These are phyloP conservation scores for Hymenoscyphus infarciens DNA, from an alignment of 2,329 filamentous ascomycete genomes.

Conservation along the genomic window DNA sequence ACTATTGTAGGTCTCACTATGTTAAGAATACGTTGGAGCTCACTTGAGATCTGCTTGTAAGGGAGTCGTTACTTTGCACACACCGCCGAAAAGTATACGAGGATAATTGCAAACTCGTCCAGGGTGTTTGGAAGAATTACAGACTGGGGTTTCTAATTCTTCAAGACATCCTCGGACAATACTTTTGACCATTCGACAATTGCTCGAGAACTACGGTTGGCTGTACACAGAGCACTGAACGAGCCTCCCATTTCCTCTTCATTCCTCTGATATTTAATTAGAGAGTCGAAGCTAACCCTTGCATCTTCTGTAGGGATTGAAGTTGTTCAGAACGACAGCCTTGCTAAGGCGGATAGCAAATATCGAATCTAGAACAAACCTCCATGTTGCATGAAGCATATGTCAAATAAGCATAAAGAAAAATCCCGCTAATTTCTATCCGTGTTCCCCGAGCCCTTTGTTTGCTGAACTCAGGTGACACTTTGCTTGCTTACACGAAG, in stretches of 20 bases:
- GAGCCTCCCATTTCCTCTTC: neutral
- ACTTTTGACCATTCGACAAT: too few species aligned
- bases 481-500: conserved; percentile 5
- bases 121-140: too few species aligned
- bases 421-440: neutral
- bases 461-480: conserved; percentile 6
- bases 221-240: too few species aligned
- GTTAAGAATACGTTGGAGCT: neutral
- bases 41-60: neutral
- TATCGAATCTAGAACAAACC: conserved; percentile 13
- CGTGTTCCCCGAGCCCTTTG: neutral
- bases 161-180: too few species aligned
- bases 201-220: too few species aligned
- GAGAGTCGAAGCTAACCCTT: neutral
- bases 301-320: conserved; percentile 48
- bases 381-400: neutral
- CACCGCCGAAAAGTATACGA: too few species aligned
- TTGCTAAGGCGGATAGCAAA: conserved; percentile 40
- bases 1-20: conserved; percentile 57
- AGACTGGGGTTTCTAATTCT: too few species aligned
- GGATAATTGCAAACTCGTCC: too few species aligned
- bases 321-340: conserved; percentile 72
- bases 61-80: too few species aligned
- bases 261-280: neutral
- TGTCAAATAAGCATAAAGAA: conserved; percentile 7